Percentiles rank a stretch among this genome's conserved stretches.
Conservation (phyloP, 768 basidiomycete species). For the Suillus bovinus region DNA sequence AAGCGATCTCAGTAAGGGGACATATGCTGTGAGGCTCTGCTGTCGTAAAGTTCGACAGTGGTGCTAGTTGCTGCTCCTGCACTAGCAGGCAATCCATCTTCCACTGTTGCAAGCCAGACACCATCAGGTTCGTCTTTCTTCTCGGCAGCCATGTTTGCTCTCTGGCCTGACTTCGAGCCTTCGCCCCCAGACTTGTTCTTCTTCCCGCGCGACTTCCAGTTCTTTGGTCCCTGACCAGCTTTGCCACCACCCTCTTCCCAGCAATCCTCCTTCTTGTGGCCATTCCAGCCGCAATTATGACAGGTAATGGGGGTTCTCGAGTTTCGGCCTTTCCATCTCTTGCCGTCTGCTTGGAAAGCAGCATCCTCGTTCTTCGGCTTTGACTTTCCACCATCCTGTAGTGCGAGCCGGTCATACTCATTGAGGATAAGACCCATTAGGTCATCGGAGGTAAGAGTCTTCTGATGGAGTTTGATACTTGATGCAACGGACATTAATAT, state of each 20-base stretch:
- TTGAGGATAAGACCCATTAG: conserved; percentile 15
- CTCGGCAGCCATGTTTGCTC: too few species aligned
- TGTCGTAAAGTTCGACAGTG: neutral
- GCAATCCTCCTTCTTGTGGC: conserved; percentile 5
- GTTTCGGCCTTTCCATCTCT: neutral
- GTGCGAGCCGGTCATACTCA: conserved; percentile 18
- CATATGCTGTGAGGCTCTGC: conserved; percentile 4
- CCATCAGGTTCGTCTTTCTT: neutral
- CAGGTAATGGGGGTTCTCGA: neutral
- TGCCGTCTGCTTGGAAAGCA: neutral
- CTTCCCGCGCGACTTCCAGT: neutral
- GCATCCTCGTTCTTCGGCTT: neutral
- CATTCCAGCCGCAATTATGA: conserved; percentile 11
- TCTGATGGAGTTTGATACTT: neutral
- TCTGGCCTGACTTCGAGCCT: too few species aligned
- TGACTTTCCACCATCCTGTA: neutral
- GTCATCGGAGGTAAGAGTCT: conserved; percentile 16
- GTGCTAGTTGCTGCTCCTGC: conserved; percentile 14
- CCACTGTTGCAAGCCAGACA: neutral
- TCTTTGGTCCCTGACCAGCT: conserved; percentile 3
- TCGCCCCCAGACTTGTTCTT: neutral
- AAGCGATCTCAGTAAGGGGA: conserved; percentile 3
- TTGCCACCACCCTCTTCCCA: conserved; percentile 17
- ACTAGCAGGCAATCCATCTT: neutral
- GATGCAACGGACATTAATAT: conserved; percentile 1